Evolutionary conservation across 495 filamentous ascomycete genomes (phyloP).

Genomic region (Aspergillus egyptiacus): DNA sequence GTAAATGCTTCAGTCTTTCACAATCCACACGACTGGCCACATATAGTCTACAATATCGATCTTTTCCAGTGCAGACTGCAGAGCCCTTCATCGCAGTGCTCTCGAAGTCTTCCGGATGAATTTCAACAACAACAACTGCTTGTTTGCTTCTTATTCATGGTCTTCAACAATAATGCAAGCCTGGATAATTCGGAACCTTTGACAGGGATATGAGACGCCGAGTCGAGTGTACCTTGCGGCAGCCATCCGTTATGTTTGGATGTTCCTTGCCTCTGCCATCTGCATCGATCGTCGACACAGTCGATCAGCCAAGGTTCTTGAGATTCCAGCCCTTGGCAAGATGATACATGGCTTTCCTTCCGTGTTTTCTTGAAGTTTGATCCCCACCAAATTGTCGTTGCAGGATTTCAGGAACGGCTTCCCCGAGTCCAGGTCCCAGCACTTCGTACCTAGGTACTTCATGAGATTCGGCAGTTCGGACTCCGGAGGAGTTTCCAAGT

Average conservation of each 20-base stretch:
- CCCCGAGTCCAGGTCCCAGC: constrained; percentile 17
- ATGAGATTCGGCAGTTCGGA: constrained; percentile 13
- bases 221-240: constrained; percentile 7
- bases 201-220: not conserved
- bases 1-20: not conserved
- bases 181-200: not conserved
- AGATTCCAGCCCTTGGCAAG: not conserved
- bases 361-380: not conserved
- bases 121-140: not conserved
- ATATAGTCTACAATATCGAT: constrained; percentile 18
- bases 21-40: too few species aligned
- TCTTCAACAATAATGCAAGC: too few species aligned
- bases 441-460: too few species aligned
- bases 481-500: too few species aligned
- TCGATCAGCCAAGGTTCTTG: constrained; percentile 9
- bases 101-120: too few species aligned
- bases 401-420: constrained; percentile 24
- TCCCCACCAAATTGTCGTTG: constrained; percentile 22
- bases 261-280: constrained; percentile 2
- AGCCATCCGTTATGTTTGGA: constrained; percentile 16
- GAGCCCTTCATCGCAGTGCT: too few species aligned
- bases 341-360: not conserved
- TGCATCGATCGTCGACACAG: constrained; percentile 10
- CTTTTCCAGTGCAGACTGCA: constrained; percentile 15
- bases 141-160: too few species aligned